phyloP scores from a whole-genome alignment of 177 flowering plant genomes.

The Vitis hybrid region DNA sequence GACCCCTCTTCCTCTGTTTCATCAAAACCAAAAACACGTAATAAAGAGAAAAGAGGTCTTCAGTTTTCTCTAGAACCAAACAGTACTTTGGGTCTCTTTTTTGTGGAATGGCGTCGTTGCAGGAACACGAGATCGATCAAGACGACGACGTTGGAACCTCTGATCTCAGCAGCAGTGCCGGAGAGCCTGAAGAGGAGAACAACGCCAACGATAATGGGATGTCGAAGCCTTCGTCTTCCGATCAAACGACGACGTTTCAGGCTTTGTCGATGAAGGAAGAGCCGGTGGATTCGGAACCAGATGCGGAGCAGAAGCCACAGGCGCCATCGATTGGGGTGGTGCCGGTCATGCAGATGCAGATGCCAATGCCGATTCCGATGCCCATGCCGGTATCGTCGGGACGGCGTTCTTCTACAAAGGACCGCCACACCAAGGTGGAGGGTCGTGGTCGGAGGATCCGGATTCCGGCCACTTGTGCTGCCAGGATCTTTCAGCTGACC shows the following conservation, averaged over 20 bases:
- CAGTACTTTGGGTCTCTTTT: neutral
- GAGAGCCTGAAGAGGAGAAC: slow-evolving; percentile 3
- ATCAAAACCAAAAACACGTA: neutral
- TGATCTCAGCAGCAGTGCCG: slow-evolving; percentile 31
- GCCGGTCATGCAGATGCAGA: slow-evolving; percentile 16
- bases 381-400: slow-evolving; percentile 17
- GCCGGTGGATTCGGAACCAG: slow-evolving; percentile 27
- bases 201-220: slow-evolving; percentile 5
- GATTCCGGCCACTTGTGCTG: slow-evolving; percentile 88
- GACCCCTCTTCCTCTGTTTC: neutral
- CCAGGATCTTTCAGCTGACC: slow-evolving; percentile 76
- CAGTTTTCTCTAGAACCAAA: neutral
- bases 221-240: neutral
- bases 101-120: slow-evolving; percentile 12
- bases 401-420: slow-evolving; percentile 51
- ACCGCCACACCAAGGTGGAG: slow-evolving; percentile 82
- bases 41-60: too few species aligned
- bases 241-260: slow-evolving; percentile 6
- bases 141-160: slow-evolving; percentile 29
- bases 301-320: slow-evolving; percentile 2
- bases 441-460: slow-evolving; percentile 87
- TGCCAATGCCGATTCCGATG: slow-evolving; percentile 13
- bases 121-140: slow-evolving; percentile 9
- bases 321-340: slow-evolving; percentile 17
- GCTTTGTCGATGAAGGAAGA: slow-evolving; percentile 36